Conservation (phyloP, 2,329 filamentous ascomycete genomes). For the Fusarium veterinarium region DNA sequence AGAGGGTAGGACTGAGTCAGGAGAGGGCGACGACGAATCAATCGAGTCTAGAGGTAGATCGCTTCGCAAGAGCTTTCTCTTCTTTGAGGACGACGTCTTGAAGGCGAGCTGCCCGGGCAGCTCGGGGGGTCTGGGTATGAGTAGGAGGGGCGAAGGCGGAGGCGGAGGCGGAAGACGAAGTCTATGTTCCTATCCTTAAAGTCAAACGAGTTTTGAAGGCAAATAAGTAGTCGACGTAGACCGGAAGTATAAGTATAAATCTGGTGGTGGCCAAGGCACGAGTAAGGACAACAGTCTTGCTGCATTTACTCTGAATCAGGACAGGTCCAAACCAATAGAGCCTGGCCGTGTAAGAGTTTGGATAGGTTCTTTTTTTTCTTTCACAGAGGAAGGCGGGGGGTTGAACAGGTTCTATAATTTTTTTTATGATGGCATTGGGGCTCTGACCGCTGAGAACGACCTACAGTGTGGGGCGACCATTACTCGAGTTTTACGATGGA, state of each 20-base stretch:
- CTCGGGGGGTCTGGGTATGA: conserved; percentile 53
- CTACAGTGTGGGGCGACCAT: conserved; percentile 33
- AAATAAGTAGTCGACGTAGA: neutral
- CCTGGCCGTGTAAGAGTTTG: conserved; percentile 14
- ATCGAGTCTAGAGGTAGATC: conserved; percentile 53
- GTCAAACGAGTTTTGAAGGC: conserved; percentile 6
- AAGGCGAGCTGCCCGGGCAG: conserved; percentile 74
- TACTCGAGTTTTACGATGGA: neutral
- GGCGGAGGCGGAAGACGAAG: conserved; percentile 29
- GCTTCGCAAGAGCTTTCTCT: conserved; percentile 72
- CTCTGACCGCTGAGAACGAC: conserved; percentile 37
- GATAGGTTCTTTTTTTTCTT: neutral
- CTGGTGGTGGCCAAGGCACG: conserved; percentile 26
- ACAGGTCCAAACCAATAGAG: conserved; percentile 20
- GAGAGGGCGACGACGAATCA: conserved; percentile 52
- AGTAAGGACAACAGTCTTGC: conserved; percentile 33
- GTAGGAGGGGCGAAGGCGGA: conserved; percentile 25
- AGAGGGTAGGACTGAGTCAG: conserved; percentile 63
- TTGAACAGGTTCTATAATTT: conserved; percentile 22
- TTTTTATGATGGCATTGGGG: conserved; percentile 35
- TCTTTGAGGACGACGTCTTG: conserved; percentile 80
- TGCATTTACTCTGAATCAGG: conserved; percentile 31
- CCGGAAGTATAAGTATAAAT: neutral
- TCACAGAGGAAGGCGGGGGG: conserved; percentile 3
- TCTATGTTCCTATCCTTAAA: conserved; percentile 11